Conservation (phyloP, 2,329 filamentous ascomycete genomes). For the Zymoseptoria tritici region DNA sequence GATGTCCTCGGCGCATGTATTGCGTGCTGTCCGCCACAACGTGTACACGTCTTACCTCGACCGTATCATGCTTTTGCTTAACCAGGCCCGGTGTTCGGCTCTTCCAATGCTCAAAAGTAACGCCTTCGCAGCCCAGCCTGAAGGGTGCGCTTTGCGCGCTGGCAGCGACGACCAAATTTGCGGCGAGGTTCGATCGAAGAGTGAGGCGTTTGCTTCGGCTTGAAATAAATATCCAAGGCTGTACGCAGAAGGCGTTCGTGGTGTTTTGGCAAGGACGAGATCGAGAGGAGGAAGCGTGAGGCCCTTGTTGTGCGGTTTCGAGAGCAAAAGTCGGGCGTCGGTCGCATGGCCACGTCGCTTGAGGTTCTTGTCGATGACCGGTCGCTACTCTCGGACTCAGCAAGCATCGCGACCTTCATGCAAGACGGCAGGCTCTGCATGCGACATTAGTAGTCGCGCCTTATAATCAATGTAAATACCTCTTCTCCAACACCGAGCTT, state of each 20-base stretch:
- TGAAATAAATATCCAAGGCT: neutral
- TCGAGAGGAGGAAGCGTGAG: neutral
- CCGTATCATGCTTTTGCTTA: too few species aligned
- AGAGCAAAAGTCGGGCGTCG: too few species aligned
- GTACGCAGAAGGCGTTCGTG: too few species aligned
- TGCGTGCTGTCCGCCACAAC: too few species aligned
- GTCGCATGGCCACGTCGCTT: too few species aligned
- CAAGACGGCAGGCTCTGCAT: neutral
- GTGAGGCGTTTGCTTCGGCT: neutral
- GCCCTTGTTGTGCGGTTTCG: too few species aligned
- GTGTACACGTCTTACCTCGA: neutral
- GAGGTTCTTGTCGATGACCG: too few species aligned
- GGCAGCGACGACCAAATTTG: neutral
- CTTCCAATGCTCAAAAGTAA: neutral
- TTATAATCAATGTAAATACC: neutral
- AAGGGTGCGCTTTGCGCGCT: neutral
- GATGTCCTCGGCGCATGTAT: too few species aligned
- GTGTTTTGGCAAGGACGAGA: too few species aligned
- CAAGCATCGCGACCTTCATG: neutral
- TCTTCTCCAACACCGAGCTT: neutral
- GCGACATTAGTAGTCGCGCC: neutral
- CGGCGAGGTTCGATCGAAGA: neutral
- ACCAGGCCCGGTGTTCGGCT: neutral
- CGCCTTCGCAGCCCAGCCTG: neutral
- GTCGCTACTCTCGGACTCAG: too few species aligned